Base-by-base conservation (phyloP, 768 basidiomycete species). In the Harrya chromipes region DNA sequence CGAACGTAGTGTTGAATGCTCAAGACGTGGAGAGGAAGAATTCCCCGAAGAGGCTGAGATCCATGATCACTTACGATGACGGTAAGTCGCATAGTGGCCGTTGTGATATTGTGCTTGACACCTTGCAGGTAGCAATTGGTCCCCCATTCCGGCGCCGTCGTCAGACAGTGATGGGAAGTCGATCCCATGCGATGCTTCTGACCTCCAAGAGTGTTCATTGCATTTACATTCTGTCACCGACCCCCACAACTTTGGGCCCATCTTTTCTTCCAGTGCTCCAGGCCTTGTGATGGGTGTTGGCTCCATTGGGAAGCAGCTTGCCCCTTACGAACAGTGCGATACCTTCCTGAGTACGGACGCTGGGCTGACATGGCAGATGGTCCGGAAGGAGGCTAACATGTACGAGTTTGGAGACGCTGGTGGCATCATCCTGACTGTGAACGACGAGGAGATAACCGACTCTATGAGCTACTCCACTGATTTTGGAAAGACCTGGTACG, bases 261-360 rank as follows among this genome's bases (percentile, higher is more conserved):
- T 97, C 26, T 98, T 98, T 70, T 95, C 93, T 2, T 94, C 93
- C 0, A 86, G 91, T 6, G 95, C 94, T 0, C 95, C 95, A 0
- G 95, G 97, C 0, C 79, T 92, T 52, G 86, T 91, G 24, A 95
- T 99, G 90, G 95, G 90, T n/a, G 93, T 98, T 2, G 97, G 97
- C 6, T 88, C 83, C 0, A 78, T 97, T 31, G 94, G 95, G 2
- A 70, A 76, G 19, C 66, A 71, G 12, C 72, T 97, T 8, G 64
- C 73, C 16, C 72, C 81, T 0, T 97, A 97, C 59, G 83, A 87
- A 37, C 85, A 97, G 33, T 85, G 89, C 60, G 92, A 97, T 60
- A 97, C 95, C 0, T 99, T 97, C 74, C 66, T 98, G 52, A 94
- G 91, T 57, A 86, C 78, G 0, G 91, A 99, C 60, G 94, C 85